These are phyloP conservation scores for Sedum album DNA, from an alignment of 164 flowering plant species.

Conservation along the genomic window DNA sequence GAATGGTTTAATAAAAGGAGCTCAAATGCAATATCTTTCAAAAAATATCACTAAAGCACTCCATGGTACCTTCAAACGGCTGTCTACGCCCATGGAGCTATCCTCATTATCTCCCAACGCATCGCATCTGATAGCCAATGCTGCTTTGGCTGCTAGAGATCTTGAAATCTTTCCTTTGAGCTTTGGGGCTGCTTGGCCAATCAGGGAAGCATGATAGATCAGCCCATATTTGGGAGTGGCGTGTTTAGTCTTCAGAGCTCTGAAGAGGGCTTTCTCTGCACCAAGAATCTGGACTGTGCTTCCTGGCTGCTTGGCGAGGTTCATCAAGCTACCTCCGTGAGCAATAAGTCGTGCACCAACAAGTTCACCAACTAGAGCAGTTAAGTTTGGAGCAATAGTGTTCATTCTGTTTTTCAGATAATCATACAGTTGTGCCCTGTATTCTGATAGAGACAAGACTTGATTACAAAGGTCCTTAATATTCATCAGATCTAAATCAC, in stretches of 20 bases:
- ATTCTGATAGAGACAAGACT: constrained; percentile 73
- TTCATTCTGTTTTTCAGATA: constrained; percentile 82
- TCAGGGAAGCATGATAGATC: constrained; percentile 83
- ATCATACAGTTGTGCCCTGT: constrained; percentile 81
- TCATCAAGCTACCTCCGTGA: constrained; percentile 89
- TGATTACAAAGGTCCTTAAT: constrained; percentile 82
- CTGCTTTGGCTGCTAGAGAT: constrained; percentile 89
- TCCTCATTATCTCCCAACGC: constrained; percentile 83
- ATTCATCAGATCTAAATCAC: constrained; percentile 78
- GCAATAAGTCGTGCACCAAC: constrained; percentile 94
- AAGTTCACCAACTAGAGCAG: constrained; percentile 90
- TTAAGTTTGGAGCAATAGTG: constrained; percentile 83
- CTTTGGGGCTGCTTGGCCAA: constrained; percentile 92
- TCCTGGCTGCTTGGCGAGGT: constrained; percentile 92
- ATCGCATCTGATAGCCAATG: constrained; percentile 81
- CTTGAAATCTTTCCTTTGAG: constrained; percentile 84
- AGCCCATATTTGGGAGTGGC: constrained; percentile 97
- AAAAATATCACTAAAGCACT: not conserved
- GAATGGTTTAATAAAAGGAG: no score
- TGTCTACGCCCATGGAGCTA: constrained; percentile 49
- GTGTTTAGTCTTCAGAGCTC: constrained; percentile 91
- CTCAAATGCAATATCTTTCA: no score
- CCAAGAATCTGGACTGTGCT: constrained; percentile 93
- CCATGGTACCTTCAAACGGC: constrained; percentile 14
- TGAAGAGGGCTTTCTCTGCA: constrained; percentile 92